These are phyloP conservation scores for Coemansia sp. DNA, from an alignment of 192 early-diverging fungal species.

Conservation along the genomic window DNA sequence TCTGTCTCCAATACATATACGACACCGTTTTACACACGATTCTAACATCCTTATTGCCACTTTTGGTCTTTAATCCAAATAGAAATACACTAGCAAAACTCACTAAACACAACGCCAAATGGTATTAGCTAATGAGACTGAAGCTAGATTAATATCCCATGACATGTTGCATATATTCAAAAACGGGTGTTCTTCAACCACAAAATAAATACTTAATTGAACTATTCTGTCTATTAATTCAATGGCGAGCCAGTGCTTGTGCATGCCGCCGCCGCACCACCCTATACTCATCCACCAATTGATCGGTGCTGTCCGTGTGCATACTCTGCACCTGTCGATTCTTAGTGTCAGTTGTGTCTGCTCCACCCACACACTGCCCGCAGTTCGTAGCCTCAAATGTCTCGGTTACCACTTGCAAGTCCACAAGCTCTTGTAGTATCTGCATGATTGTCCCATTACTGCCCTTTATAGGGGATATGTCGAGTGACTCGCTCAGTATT, in stretches of 20 bases:
- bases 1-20: too few relatives aligned
- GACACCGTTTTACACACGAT: too few relatives aligned
- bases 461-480: background rate
- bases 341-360: background rate
- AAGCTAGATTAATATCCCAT: too few relatives aligned
- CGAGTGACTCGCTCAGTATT: background rate
- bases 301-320: background rate
- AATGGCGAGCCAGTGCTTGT: constrained; percentile 16
- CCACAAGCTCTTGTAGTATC: constrained; percentile 26
- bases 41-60: too few relatives aligned
- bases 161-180: too few relatives aligned
- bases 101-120: too few relatives aligned
- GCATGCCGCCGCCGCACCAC: constrained; percentile 33
- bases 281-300: constrained; percentile 29
- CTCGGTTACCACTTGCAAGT: constrained; percentile 17
- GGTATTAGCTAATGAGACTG: too few relatives aligned
- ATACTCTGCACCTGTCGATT: background rate
- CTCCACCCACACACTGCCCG: background rate
- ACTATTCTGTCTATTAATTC: too few relatives aligned
- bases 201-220: too few relatives aligned
- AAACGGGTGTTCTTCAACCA: too few relatives aligned
- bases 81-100: too few relatives aligned
- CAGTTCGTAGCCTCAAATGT: background rate
- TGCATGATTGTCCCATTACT: background rate
- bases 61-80: too few relatives aligned